A percentile compares a stretch with the other conserved stretches of the same genome.
Evolutionary conservation across 306 rosid species (phyloP).

Genomic region (Ceratonia siliqua): DNA sequence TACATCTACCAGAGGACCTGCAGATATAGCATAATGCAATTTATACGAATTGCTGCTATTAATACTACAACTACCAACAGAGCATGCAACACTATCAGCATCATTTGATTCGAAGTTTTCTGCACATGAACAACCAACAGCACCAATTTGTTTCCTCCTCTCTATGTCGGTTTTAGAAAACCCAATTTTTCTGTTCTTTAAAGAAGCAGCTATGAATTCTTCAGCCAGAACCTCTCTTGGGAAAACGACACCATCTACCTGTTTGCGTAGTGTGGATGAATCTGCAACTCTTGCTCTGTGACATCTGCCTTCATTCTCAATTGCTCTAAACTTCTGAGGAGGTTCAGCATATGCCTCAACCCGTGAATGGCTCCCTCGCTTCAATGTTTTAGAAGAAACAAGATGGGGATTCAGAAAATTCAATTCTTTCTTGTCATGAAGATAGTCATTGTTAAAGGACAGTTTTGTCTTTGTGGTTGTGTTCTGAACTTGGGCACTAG

Average conservation of each 20-base stretch:
- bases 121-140: slow-evolving; percentile 49
- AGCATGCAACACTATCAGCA: slow-evolving; percentile 58
- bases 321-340: slow-evolving; percentile 57
- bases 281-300: slow-evolving; percentile 47
- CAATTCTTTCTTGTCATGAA: slow-evolving; percentile 37
- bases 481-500: slow-evolving; percentile 48
- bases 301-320: slow-evolving; percentile 55
- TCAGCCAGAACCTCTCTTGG: slow-evolving; percentile 51
- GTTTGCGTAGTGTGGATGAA: slow-evolving; percentile 39
- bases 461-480: slow-evolving; percentile 41
- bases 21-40: slow-evolving; percentile 50
- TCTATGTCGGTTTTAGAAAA: slow-evolving; percentile 44
- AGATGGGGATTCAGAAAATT: slow-evolving; percentile 38
- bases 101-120: slow-evolving; percentile 51
- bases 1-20: slow-evolving; percentile 54
- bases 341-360: slow-evolving; percentile 55
- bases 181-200: slow-evolving; percentile 44
- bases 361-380: slow-evolving; percentile 59
- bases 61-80: slow-evolving; percentile 92
- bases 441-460: slow-evolving; percentile 31
- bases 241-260: slow-evolving; percentile 51
- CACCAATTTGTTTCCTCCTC: slow-evolving; percentile 51
- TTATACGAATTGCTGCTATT: slow-evolving; percentile 47
- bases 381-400: slow-evolving; percentile 53
- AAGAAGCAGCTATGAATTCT: slow-evolving; percentile 45